Evolutionary conservation across 129 eudicot genomes (phyloP).

Genomic region (Oenanthe sinensis): DNA sequence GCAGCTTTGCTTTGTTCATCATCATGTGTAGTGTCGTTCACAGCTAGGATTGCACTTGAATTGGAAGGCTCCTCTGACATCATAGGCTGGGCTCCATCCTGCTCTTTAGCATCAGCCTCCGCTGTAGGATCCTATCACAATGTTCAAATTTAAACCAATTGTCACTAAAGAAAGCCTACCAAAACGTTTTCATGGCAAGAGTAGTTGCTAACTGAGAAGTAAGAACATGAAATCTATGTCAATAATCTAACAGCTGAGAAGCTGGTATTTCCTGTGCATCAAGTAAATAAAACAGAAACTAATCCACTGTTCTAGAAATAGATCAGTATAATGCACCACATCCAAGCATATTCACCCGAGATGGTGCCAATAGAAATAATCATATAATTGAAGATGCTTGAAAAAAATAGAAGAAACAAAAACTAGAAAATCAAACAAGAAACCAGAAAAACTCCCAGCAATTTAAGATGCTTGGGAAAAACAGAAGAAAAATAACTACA

Average conservation of each 20-base stretch:
- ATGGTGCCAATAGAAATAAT: background rate
- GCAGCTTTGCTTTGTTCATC: conserved; percentile 15
- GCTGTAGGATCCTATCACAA: conserved; percentile 25
- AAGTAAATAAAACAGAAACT: background rate
- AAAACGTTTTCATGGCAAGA: background rate
- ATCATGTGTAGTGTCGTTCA: conserved; percentile 18
- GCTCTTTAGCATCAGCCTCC: conserved; percentile 23
- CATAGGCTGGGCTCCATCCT: conserved; percentile 30
- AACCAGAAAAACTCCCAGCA: background rate
- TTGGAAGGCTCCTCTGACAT: conserved; percentile 37
- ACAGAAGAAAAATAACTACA: background rate
- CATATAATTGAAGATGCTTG: background rate
- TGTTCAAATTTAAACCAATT: conserved; percentile 10
- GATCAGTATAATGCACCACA: too few species aligned
- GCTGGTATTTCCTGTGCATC: background rate
- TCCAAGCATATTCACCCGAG: background rate
- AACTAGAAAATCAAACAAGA: background rate
- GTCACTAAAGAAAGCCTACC: conserved; percentile 7
- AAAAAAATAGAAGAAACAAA: background rate
- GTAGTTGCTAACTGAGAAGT: background rate
- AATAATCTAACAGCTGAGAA: background rate
- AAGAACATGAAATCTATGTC: background rate
- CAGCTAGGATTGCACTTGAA: conserved; percentile 18
- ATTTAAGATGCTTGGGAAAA: background rate
- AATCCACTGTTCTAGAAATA: background rate